A percentile compares a stretch with the other conserved stretches of the same genome.
These are phyloP conservation scores for Catenaria anguillulae DNA, from an alignment of 371 early-diverging fungal species.

Conservation along the genomic window DNA sequence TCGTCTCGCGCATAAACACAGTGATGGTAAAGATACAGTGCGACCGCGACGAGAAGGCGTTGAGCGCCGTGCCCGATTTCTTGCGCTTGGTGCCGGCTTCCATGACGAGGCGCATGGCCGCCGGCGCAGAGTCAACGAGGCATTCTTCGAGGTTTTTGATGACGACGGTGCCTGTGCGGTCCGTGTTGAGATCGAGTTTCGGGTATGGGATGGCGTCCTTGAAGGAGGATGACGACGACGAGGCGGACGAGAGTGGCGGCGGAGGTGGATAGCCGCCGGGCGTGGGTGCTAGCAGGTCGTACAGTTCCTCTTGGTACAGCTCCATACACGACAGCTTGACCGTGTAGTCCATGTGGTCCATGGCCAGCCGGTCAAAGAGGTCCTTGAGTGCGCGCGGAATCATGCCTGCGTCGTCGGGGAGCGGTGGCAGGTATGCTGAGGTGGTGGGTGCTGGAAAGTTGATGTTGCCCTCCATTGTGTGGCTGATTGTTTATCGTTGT, in stretches of 20 bases:
- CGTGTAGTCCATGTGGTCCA: constrained; percentile 3
- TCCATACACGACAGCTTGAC: constrained; percentile 19
- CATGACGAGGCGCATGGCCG: constrained; percentile 59
- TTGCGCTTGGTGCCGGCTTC: constrained; percentile 59
- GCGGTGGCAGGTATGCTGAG: too few relatives aligned
- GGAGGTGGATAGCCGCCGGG: too few relatives aligned
- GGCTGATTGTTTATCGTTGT: constrained; percentile 20
- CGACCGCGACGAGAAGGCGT: constrained; percentile 54
- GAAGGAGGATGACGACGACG: too few relatives aligned
- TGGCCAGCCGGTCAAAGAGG: constrained; percentile 21
- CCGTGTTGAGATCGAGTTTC: constrained; percentile 47
- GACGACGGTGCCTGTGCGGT: constrained; percentile 36
- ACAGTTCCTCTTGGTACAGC: constrained; percentile 38
- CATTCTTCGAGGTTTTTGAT: constrained; percentile 71
- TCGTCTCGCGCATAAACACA: constrained; percentile 61
- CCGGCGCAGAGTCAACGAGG: constrained; percentile 46
- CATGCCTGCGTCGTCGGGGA: constrained; percentile 8
- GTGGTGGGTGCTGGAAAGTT: too few relatives aligned
- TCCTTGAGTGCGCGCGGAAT: constrained; percentile 10
- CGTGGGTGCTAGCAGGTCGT: constrained; percentile 32
- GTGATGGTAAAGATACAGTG: constrained; percentile 88
- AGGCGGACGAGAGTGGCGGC: too few relatives aligned
- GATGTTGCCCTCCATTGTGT: constrained; percentile 73
- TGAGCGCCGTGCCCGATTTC: constrained; percentile 77
- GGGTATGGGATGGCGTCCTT: too few relatives aligned